Evolutionary conservation across 345 rosid species (phyloP).

Genomic region (Dipteronia dyeriana): DNA sequence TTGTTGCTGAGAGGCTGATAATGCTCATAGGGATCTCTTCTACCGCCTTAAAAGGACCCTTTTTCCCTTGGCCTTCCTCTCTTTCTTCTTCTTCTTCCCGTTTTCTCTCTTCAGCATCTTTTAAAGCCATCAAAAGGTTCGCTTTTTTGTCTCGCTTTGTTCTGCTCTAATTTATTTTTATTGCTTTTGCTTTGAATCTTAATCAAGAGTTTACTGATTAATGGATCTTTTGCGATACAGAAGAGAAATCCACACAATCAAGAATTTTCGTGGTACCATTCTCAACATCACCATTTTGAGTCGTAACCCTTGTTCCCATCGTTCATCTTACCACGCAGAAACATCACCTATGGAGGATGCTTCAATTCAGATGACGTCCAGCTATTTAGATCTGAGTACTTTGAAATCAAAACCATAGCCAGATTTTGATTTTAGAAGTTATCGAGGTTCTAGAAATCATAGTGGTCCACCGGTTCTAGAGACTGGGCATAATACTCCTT

Average conservation of each 20-base stretch:
- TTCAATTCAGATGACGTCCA: conserved; percentile 42
- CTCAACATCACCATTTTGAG: conserved; percentile 29
- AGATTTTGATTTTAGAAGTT: conserved; percentile 10
- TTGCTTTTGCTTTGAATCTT: not conserved
- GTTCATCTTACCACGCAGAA: conserved; percentile 19
- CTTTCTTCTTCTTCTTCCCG: conserved; percentile 27
- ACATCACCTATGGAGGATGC: conserved; percentile 30
- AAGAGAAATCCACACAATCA: conserved; percentile 32
- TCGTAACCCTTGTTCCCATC: conserved; percentile 25
- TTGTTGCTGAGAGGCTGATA: conserved; percentile 25
- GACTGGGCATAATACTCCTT: not conserved
- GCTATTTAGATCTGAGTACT: not conserved
- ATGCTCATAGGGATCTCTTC: conserved; percentile 67
- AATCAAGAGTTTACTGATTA: not conserved
- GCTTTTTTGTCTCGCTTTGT: not conserved
- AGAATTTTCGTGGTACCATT: conserved; percentile 19
- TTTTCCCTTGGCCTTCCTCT: conserved; percentile 42
- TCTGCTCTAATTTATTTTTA: not conserved
- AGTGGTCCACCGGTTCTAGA: not conserved
- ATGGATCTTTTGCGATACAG: conserved; percentile 22
- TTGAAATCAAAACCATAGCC: conserved; percentile 14
- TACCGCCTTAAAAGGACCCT: conserved; percentile 42
- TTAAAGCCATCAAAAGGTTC: conserved; percentile 42
- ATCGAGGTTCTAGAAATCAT: conserved; percentile 16
- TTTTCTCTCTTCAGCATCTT: conserved; percentile 21